Conservation (phyloP, 2,329 filamentous ascomycete genomes). For the Colletotrichum melonis region DNA sequence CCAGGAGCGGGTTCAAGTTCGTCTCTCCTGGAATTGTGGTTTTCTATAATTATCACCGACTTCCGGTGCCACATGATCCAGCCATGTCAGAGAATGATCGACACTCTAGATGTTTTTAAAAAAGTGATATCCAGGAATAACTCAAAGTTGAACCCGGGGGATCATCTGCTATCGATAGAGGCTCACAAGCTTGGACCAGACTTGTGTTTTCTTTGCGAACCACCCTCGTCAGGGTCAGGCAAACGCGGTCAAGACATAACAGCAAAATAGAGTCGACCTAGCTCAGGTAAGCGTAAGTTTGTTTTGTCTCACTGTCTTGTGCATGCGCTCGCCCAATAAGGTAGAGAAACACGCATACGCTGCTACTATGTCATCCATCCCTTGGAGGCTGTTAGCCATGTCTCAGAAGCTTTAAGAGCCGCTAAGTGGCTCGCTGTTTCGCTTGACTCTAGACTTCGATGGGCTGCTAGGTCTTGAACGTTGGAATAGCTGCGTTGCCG, state of each 20-base stretch:
- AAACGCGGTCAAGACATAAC: neutral
- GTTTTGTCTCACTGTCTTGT: neutral
- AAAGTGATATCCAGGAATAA: neutral
- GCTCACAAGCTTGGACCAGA: neutral
- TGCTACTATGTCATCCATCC: neutral
- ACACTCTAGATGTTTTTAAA: neutral
- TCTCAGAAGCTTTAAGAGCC: neutral
- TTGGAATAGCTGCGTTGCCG: neutral
- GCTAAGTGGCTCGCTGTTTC: neutral
- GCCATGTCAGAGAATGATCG: neutral
- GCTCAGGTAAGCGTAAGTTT: neutral
- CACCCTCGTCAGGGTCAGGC: neutral
- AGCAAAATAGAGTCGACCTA: neutral
- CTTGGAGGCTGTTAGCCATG: conserved; percentile 1
- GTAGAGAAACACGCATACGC: neutral
- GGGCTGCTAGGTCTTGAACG: neutral
- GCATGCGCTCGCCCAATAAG: neutral
- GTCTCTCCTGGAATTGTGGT: neutral
- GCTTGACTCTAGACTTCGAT: neutral
- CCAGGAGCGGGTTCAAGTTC: neutral
- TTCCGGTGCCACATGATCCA: neutral
- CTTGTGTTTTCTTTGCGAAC: neutral
- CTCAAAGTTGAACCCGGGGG: neutral
- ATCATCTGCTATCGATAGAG: neutral
- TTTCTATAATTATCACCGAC: neutral